Base-by-base conservation (phyloP, 2,329 filamentous ascomycete species). In the Cladophialophora chaetospira region DNA sequence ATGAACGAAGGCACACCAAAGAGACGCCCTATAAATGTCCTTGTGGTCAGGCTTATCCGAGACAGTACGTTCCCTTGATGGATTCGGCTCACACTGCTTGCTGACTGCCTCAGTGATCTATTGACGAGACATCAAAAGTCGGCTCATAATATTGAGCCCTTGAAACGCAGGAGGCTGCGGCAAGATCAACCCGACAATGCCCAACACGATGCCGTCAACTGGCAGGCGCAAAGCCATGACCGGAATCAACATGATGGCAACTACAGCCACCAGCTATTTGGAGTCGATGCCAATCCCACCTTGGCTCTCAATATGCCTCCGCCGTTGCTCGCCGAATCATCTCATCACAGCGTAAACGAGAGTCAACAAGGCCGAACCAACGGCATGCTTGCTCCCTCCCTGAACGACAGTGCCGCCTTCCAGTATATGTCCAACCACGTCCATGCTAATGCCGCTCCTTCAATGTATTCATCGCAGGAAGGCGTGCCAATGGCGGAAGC, bases 1-100 rank as follows among this genome's bases (percentile, higher is more conserved):
- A 51, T 21, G 48, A 51, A 25, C 35, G 48, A 17, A 43, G 28
- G n/a, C 48, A 51, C 35, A 51, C 48, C 4, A 51, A 51, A 25
- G 48, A 51, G 19, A 51, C 48, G 9, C 48, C 48, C 4, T 51
- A 36, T 23, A 51, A 51, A 29, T 51, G 48, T 8, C 35, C 48
- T 25, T 51, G 48, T 42, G 48, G 48, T 21, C 33, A 33, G 23
- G 33, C 48, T 15, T 51, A 36, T 26, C 33, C 28, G 21, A 36
- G 48, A 15, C 33, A 33, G 48, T 51, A 51, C 11, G n/a, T 31
- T 17, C n/a, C 33, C 11, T 15, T 19, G 10, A 36, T 13, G 8
- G 19, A 17, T 10, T 21, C 23, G 23, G 26, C n/a, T 13, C 15
- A 13, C 6, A 15, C 11, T 4, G 15, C 17, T 19, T 17, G 13